Evolutionary conservation across 2,329 filamentous ascomycete species (phyloP), one percentile per base, ranked within the genome.

Genomic region (Esteya vermicola): DNA sequence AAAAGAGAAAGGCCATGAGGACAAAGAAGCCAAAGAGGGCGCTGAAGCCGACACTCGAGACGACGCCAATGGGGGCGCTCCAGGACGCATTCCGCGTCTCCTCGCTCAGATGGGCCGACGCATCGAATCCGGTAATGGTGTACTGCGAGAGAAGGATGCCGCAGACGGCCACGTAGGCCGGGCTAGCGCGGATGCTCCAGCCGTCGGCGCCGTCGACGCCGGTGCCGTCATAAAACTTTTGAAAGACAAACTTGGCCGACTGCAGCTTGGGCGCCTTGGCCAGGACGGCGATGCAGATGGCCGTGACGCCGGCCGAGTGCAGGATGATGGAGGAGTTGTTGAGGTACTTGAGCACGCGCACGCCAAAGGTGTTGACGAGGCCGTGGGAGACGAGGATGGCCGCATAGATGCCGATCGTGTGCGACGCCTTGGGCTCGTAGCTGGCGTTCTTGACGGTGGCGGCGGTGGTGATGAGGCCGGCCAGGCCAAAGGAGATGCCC

Each of bases 11-110:
- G 34, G 67, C 62, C 36, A 75, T 55, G 26, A 76, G 53, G n/a
- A 74, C 65, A 47, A 74, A 73, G 51, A 72, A 71, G n/a, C 70
- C 70, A 49, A 75, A 75, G 16, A 73, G 36, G 2, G 69, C 60
- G 8, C 66, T 71, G 52, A 71, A 69, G 4, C 65, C 66, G 19
- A 75, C 67, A 1, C 67, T 72, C 27, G 65, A 70, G 4, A 76
- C 57, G 1, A 75, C 70, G 10, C 72, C 72, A 21, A 75, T 65
- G 0, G 72, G 72, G 0, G 72, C 72, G 30, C 62, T 65, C 68
- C 70, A 72, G 9, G 64, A 61, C 4, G 72, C 72, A 19, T 68
- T 70, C 16, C 60, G 59, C 1, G 71, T 75, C 52, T 76, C 72
- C 49, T 76, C 72, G 12, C 62, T 67, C 13, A 76, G 52, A 51